Evolutionary conservation across 768 basidiomycete species (phyloP).

Genomic region (Heimioporus sp.): DNA sequence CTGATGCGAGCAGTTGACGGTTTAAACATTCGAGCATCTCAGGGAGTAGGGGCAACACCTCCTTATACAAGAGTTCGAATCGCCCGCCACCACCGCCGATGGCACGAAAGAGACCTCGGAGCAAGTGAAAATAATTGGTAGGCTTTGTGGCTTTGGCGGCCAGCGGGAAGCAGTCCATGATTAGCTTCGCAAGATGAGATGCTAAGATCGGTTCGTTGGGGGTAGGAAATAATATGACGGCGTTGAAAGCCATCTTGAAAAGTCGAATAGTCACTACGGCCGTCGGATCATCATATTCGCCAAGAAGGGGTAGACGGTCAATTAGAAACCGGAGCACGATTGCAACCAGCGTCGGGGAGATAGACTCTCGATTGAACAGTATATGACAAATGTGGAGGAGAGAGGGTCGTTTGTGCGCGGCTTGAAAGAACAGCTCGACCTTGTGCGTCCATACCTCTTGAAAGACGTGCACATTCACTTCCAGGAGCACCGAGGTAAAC

Average conservation of each 20-base stretch:
- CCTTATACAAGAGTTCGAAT: slow-evolving; percentile 93
- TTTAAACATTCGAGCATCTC: slow-evolving; percentile 97
- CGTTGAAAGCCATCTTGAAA: slow-evolving; percentile 94
- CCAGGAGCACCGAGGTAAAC: slow-evolving; percentile 68
- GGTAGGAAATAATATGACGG: slow-evolving; percentile 69
- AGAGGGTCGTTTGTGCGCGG: slow-evolving; percentile 69
- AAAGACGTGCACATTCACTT: slow-evolving; percentile 89
- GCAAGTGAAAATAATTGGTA: slow-evolving; percentile 87
- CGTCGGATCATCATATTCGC: slow-evolving; percentile 78
- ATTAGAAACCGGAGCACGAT: slow-evolving; percentile 88
- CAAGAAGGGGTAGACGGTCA: slow-evolving; percentile 75
- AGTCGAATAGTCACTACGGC: slow-evolving; percentile 85
- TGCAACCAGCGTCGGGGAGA: slow-evolving; percentile 78
- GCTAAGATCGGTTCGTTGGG: slow-evolving; percentile 92
- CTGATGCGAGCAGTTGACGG: slow-evolving; percentile 81
- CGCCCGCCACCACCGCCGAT: slow-evolving; percentile 90
- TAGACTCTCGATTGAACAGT: slow-evolving; percentile 75
- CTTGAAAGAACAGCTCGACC: slow-evolving; percentile 87
- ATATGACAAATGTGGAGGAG: slow-evolving; percentile 84
- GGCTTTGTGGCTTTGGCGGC: slow-evolving; percentile 91
- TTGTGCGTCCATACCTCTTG: slow-evolving; percentile 95
- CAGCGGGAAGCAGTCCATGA: slow-evolving; percentile 95
- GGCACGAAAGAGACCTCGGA: slow-evolving; percentile 89
- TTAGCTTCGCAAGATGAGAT: slow-evolving; percentile 84
- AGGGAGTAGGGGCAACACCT: slow-evolving; percentile 91